Evolutionary conservation across 805 yeast species (phyloP), one percentile per base, ranked within the genome.

Genomic region (Blastobotrys robertii): DNA sequence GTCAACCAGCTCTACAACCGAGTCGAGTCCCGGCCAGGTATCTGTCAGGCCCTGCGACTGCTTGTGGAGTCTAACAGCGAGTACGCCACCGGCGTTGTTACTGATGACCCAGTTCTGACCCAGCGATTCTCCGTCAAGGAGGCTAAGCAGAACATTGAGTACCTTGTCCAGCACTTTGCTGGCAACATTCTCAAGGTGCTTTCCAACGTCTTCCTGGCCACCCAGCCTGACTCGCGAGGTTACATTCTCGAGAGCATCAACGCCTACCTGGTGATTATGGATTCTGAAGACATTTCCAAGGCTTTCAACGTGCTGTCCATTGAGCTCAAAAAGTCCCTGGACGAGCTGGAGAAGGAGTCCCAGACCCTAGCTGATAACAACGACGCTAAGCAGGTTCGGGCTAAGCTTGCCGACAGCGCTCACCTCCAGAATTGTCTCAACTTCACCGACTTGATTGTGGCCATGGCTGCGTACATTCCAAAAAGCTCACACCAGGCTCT

Each of bases 151-250:
- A 79, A 82, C 52, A 50, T 87, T 42, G 73, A 74, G 47, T 84
- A 76, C 53, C 66, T 90, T 45, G 66, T 84, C 0, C 43, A 75
- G 0, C 45, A 50, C 19, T 60, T 59, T 49, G 77, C 95, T 4
- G 64, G 84, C 3, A 88, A 92, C 50, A 58, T 92, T 39, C 68
- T 92, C 41, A 82, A 95, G 9, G 96, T 87, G 14, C 67, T 92
- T 40, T 85, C 90, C 70, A 92, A 92, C 55, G 94, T 92, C 12
- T 92, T 84, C 63, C 77, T 90, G n/a, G 88, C 87, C 52, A 87
- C 97, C 8, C 65, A 76, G 37, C 81, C 92, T 32, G 92, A 84
- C 42, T 74, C 86, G 11, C 77, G 97, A 62, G 84, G 85, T 9
- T 86, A 72, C 60, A 77, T 92, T 40, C 70, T 87, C 45, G 97